Evolutionary conservation across 768 basidiomycete genomes (phyloP).

Genomic region (Trametes cubensis): DNA sequence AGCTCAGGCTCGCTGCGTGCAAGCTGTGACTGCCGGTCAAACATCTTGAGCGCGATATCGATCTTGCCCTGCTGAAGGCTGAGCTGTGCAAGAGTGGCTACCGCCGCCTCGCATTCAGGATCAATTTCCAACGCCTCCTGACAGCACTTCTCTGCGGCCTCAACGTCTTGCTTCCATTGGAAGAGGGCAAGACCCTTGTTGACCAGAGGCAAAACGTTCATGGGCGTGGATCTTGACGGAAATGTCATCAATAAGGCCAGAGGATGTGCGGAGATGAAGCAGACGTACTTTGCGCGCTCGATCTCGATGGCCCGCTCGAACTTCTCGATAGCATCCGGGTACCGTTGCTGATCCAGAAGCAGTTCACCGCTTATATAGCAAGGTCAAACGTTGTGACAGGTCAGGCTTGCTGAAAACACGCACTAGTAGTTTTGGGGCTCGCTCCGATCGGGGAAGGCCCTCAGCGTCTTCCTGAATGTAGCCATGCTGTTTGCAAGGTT

Average conservation of each 20-base stretch:
- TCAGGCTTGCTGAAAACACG: constrained; percentile 31
- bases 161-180: constrained; percentile 93
- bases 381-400: not conserved
- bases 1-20: constrained; percentile 92
- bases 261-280: not conserved
- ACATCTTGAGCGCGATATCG: constrained; percentile 83
- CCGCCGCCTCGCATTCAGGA: constrained; percentile 93
- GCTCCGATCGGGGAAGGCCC: constrained; percentile 81
- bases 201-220: constrained; percentile 90
- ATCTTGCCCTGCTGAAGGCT: constrained; percentile 89
- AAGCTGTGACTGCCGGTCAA: constrained; percentile 79
- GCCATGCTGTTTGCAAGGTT: constrained; percentile 83
- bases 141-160: constrained; percentile 81
- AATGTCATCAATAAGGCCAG: not conserved
- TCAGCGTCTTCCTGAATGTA: constrained; percentile 84
- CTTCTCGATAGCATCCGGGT: constrained; percentile 85
- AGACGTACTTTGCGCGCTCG: constrained; percentile 70
- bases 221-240: constrained; percentile 43
- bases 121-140: constrained; percentile 87
- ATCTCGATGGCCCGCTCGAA: constrained; percentile 92
- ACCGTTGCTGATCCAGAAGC: constrained; percentile 87
- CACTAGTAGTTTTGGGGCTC: constrained; percentile 97
- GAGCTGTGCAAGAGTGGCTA: constrained; percentile 93
- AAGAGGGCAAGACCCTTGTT: constrained; percentile 97
- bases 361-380: constrained; percentile 76